A percentile compares a stretch with the other conserved stretches of the same genome.
Evolutionary conservation across 768 basidiomycete species (phyloP).

Genomic region (Trametes villosa): DNA sequence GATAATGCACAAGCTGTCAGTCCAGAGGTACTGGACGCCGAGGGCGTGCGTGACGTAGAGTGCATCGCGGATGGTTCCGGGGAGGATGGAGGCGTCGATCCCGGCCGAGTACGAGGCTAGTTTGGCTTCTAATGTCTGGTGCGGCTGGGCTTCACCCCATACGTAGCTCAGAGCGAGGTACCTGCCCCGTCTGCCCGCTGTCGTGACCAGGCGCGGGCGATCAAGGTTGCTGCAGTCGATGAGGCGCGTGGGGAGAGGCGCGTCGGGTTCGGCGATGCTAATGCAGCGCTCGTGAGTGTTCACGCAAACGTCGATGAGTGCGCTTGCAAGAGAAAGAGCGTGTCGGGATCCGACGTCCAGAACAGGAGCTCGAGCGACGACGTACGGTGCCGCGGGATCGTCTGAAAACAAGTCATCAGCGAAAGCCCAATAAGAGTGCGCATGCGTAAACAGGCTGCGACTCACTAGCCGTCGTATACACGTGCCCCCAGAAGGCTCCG

Average conservation of each 20-base stretch:
- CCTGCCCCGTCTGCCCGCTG: too few relatives aligned
- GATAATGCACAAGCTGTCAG: conserved; percentile 19
- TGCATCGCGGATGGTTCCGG: conserved; percentile 17
- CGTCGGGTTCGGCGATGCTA: background rate
- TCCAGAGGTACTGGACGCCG: conserved; percentile 18
- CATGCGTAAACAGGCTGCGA: too few relatives aligned
- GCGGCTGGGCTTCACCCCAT: conserved; percentile 3
- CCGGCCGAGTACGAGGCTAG: conserved; percentile 1
- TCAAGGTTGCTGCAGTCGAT: conserved; percentile 13
- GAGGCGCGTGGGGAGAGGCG: conserved; percentile 10
- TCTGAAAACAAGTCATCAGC: too few relatives aligned
- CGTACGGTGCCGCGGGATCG: too few relatives aligned
- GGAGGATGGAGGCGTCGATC: conserved; percentile 5
- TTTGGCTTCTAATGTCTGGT: conserved; percentile 1
- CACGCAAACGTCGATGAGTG: too few relatives aligned
- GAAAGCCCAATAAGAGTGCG: too few relatives aligned
- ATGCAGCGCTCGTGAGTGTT: conserved; percentile 14
- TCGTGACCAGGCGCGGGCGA: too few relatives aligned
- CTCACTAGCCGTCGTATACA: too few relatives aligned
- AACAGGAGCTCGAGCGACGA: too few relatives aligned
- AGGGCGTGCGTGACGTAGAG: conserved; percentile 4
- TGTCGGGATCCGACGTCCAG: too few relatives aligned
- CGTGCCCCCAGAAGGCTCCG: too few relatives aligned
- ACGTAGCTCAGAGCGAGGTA: conserved; percentile 18
- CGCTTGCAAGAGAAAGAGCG: too few relatives aligned